These are phyloP conservation scores for Phytophthora lateralis DNA, from an alignment of 352 stramenopile species.

Conservation along the genomic window DNA sequence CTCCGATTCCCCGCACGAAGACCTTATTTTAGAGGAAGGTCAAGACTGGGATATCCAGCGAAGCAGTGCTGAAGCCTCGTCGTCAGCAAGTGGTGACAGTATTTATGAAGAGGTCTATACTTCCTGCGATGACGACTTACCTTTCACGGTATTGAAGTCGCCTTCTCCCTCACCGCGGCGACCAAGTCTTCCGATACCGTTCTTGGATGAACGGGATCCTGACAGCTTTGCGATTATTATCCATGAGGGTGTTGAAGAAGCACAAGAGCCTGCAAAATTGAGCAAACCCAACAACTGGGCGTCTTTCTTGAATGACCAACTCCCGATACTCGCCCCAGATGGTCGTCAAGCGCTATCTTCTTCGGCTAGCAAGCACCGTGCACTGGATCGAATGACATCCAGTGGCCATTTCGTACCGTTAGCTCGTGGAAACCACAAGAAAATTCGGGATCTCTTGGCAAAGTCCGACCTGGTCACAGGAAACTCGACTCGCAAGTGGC, in stretches of 20 bases:
- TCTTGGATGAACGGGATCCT: slow-evolving; percentile 12
- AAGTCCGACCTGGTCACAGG: slow-evolving; percentile 70
- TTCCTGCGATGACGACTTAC: slow-evolving; percentile 53
- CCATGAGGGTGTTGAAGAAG: slow-evolving; percentile 21
- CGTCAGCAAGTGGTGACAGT: slow-evolving; percentile 28
- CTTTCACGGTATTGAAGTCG: slow-evolving; percentile 70
- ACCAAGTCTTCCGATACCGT: slow-evolving; percentile 9
- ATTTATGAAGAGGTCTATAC: slow-evolving; percentile 64
- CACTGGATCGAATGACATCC: slow-evolving; percentile 19
- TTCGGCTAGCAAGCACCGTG: slow-evolving; percentile 27
- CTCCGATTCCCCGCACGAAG: slow-evolving; percentile 13
- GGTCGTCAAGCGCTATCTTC: slow-evolving; percentile 13
- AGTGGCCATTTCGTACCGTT: slow-evolving; percentile 27
- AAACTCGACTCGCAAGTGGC: slow-evolving; percentile 68
- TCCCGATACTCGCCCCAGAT: slow-evolving; percentile 22
- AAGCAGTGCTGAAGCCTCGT: slow-evolving; percentile 27
- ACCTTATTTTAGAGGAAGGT: slow-evolving; percentile 18
- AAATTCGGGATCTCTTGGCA: slow-evolving; percentile 61
- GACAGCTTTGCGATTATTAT: slow-evolving; percentile 36
- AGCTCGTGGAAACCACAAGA: slow-evolving; percentile 51
- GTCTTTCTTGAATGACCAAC: slow-evolving; percentile 60
- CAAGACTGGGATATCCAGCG: slow-evolving; percentile 22
- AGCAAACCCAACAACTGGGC: slow-evolving; percentile 35
- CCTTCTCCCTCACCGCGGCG: slow-evolving; percentile 18
- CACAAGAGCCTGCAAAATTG: slow-evolving; percentile 1